phyloP scores from a whole-genome alignment of 805 yeast genomes.

The Lipomyces mesembrius region DNA sequence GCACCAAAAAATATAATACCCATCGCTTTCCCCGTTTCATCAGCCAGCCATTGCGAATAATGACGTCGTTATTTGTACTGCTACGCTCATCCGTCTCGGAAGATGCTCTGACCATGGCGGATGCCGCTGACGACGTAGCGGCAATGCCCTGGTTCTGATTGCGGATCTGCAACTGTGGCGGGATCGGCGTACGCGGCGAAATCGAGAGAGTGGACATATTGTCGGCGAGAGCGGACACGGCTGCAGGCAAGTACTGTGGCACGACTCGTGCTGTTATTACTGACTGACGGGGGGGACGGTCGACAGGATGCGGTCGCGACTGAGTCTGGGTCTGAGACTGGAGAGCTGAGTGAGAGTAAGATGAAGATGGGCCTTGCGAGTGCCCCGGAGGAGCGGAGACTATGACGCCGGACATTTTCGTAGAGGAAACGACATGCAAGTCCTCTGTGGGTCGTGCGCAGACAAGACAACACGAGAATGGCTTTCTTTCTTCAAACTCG shows the following conservation, averaged over 20 bases:
- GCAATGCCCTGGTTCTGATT: slow-evolving; percentile 7
- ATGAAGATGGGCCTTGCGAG: not conserved
- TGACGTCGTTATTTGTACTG: slow-evolving; percentile 18
- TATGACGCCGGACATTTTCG: not conserved
- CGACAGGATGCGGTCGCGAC: not conserved
- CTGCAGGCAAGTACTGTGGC: slow-evolving; percentile 31
- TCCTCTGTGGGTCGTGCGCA: not conserved
- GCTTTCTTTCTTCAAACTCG: not conserved
- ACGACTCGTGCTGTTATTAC: slow-evolving; percentile 17
- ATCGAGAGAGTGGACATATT: slow-evolving; percentile 18
- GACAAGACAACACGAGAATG: not conserved
- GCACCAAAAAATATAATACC: slow-evolving; percentile 13
- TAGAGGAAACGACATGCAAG: not conserved
- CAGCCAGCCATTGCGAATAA: slow-evolving; percentile 43
- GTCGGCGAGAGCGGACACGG: slow-evolving; percentile 32
- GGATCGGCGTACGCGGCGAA: slow-evolving; percentile 29
- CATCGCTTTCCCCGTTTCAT: slow-evolving; percentile 39
- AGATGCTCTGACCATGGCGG: slow-evolving; percentile 13
- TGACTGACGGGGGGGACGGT: not conserved
- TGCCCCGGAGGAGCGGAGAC: not conserved
- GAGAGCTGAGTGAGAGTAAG: not conserved
- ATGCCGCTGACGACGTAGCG: not conserved
- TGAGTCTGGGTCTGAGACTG: not conserved
- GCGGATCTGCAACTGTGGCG: slow-evolving; percentile 14
- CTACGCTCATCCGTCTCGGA: slow-evolving; percentile 21